Evolutionary conservation across 2,329 filamentous ascomycete genomes (phyloP).

Genomic region (Paecilomyces dactylethromorphus): DNA sequence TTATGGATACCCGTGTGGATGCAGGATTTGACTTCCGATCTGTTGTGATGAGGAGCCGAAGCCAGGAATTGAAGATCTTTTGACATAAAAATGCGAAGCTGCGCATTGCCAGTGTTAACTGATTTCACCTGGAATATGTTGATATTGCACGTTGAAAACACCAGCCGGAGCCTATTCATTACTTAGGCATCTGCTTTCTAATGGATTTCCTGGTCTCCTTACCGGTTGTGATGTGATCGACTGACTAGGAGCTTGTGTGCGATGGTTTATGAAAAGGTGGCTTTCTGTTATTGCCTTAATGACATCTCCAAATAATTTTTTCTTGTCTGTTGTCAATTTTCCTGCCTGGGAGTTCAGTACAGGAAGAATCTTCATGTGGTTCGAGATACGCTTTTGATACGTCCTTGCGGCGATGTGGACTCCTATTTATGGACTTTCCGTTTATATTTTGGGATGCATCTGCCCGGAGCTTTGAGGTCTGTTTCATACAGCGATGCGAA

Average conservation of each 20-base stretch:
- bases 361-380: constrained; percentile 14
- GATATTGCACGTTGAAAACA: not conserved
- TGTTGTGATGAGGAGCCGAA: not conserved
- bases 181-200: not conserved
- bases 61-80: not conserved
- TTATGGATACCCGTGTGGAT: constrained; percentile 1
- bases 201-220: not conserved
- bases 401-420: constrained; percentile 16
- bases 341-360: constrained; percentile 7
- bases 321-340: constrained; percentile 9
- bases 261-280: constrained; percentile 22
- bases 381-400: constrained; percentile 18
- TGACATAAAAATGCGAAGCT: not conserved
- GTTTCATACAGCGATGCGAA: constrained; percentile 26
- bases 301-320: constrained; percentile 13
- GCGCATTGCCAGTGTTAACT: not conserved
- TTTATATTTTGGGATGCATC: constrained; percentile 14
- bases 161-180: not conserved
- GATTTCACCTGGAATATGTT: not conserved
- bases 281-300: constrained; percentile 16
- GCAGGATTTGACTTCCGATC: constrained; percentile 1
- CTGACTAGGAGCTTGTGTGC: constrained; percentile 10
- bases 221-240: constrained; percentile 6
- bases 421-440: constrained; percentile 15
- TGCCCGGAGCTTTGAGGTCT: constrained; percentile 15